Conservation (phyloP, 768 basidiomycete species). For the Leccinum disarticulatum region DNA sequence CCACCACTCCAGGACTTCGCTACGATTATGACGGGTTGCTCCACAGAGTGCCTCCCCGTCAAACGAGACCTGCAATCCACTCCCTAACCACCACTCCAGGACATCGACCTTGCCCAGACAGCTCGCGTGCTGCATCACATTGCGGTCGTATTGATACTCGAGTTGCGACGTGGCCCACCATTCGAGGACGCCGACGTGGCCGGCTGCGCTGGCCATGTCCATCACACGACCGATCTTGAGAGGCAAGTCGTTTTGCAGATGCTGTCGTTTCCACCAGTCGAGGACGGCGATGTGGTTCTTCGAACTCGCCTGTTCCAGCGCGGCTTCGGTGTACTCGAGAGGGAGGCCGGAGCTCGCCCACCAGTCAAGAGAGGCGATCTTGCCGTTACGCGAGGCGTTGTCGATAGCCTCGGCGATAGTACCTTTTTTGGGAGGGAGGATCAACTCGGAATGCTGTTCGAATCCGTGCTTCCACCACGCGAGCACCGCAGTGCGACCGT, state of each 20-base stretch:
- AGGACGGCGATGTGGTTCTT: constrained; percentile 76
- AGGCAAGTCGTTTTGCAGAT: constrained; percentile 46
- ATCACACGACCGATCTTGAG: constrained; percentile 84
- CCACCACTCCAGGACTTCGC: constrained; percentile 89
- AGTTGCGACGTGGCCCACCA: constrained; percentile 85
- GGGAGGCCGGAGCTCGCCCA: constrained; percentile 67
- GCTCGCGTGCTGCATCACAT: constrained; percentile 75
- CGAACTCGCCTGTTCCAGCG: constrained; percentile 76
- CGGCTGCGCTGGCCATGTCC: constrained; percentile 81
- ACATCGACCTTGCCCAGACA: constrained; percentile 79
- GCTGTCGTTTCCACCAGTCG: constrained; percentile 79
- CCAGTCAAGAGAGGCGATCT: constrained; percentile 76
- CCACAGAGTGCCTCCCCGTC: constrained; percentile 78
- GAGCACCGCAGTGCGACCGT: constrained; percentile 71
- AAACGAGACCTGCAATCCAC: constrained; percentile 73
- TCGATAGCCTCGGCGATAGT: constrained; percentile 73
- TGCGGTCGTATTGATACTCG: constrained; percentile 75
- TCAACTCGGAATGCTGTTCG: constrained; percentile 58
- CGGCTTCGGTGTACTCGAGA: constrained; percentile 75
- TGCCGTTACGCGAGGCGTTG: constrained; percentile 74
- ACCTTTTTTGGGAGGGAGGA: constrained; percentile 52
- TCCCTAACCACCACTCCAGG: constrained; percentile 80
- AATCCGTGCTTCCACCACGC: constrained; percentile 78
- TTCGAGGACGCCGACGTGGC: constrained; percentile 71
- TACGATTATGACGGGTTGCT: constrained; percentile 79